Evolutionary conservation across 2,329 filamentous ascomycete genomes (phyloP), one percentile per base, ranked within the genome.

Genomic region (Fusarium concolor): DNA sequence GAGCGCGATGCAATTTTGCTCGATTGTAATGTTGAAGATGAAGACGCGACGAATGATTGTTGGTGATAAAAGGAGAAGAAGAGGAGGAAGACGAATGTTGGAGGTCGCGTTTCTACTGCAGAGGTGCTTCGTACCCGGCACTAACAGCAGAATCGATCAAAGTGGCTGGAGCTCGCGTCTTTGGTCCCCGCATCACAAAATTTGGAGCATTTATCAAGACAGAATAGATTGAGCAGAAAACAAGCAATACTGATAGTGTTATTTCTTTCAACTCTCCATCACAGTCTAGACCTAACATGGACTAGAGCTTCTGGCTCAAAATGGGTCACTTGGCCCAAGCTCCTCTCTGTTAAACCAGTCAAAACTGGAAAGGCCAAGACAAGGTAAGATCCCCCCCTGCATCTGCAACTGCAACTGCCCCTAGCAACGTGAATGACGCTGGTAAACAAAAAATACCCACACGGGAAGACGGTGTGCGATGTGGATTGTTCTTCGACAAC

Each of bases 401-500:
- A 61, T 61, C 71, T 78, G 75, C 76, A n/a, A 17, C 6, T 35
- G 33, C 76, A 35, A 35, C 33, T 35, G 33, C 76, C 77, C 59
- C 77, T 73, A 72, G 75, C 77, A 79, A 79, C 77, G 71, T 68
- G 50, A 60, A 73, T 67, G 65, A 67, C 72, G 63, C 69, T 50
- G 73, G 77, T 79, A 79, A 79, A 79, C 77, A 79, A 79, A 71
- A 56, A 44, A 44, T 44, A 51, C n/a, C 50, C 29, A 50, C 45
- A 47, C 58, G 44, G 46, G 45, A 52, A 38, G 41, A 22, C 35
- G 39, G 47, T 50, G 44, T 65, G 37, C 65, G 69, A 81, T 81
- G 79, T 80, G 74, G 75, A 74, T 73, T 75, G 76, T 79, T 75
- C 78, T 80, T 71, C 78, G 78, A 60, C 76, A 76, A 62, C 80